Base-by-base conservation (phyloP, 2,329 filamentous ascomycete species). In the Zasmidium citrigriseum region DNA sequence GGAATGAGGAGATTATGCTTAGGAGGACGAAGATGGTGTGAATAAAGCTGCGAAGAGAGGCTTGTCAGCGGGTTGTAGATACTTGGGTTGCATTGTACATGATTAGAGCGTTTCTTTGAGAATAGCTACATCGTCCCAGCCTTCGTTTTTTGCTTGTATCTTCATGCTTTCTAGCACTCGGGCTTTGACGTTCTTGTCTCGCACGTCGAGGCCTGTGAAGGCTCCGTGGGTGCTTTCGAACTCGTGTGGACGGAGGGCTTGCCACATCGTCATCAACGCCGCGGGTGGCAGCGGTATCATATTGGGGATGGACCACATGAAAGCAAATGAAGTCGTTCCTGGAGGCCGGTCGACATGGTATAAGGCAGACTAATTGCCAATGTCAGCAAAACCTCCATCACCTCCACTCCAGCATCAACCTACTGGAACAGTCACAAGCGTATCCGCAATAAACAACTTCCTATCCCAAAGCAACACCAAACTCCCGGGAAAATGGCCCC, bases 401-500 rank as follows among this genome's bases (percentile, higher is more conserved):
- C n/a, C n/a, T 23, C 18, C 23, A 47, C 4, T 1, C n/a, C 4
- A 50, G 16, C 24, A 14, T 18, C 46, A 18, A 71, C 77, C 57
- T 58, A 79, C 80, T 0, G 89, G 88, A 2, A 89, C 88, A 22
- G 86, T 89, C 63, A 90, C 80, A 49, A 95, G 81, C 2, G 89
- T 91, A 74, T 96, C 91, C 4, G 90, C 90, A 57, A 92, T 82
- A 59, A 93, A 81, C n/a, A 95, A 74, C 49, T 80, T 81, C 1
- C 75, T 73, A 18, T 82, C 80, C 73, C 84, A 89, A 22, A 88
- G 80, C 60, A 90, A 70, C 2, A 91, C 85, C 59, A 89, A 75
- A 63, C 86, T 90, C 0, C 91, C 91, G 0, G 88, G 87, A 67
- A 95, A 95, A 76, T 96, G 90, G 0, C 91, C 91, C 0, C 90